These are phyloP conservation scores for Mycena vulgaris DNA, from an alignment of 768 basidiomycete genomes.

Conservation along the genomic window DNA sequence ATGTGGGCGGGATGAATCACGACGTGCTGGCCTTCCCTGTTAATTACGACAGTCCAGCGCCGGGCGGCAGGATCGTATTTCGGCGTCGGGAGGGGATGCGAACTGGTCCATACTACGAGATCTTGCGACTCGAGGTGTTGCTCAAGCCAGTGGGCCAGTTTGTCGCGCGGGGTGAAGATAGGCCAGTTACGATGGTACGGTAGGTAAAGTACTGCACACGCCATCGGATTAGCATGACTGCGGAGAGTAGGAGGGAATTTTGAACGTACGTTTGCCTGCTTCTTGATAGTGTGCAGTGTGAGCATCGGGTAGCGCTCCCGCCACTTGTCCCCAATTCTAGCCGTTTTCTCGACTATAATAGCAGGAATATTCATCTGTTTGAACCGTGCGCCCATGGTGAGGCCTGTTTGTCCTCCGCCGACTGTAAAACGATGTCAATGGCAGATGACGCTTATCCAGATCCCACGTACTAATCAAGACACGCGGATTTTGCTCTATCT, in stretches of 20 bases:
- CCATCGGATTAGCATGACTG: too few relatives aligned
- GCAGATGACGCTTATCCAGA: not conserved
- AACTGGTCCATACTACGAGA: slow-evolving; percentile 57
- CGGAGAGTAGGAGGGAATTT: too few relatives aligned
- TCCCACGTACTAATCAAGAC: slow-evolving; percentile 37
- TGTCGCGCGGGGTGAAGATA: slow-evolving; percentile 57
- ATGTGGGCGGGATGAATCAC: slow-evolving; percentile 56
- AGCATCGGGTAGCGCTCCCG: slow-evolving; percentile 59
- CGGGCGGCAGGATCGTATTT: slow-evolving; percentile 46
- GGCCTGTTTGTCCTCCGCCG: slow-evolving; percentile 59
- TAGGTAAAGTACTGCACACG: slow-evolving; percentile 56
- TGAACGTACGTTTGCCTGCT: too few relatives aligned
- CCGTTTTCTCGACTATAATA: slow-evolving; percentile 53
- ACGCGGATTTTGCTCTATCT: slow-evolving; percentile 39
- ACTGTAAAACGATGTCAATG: slow-evolving; percentile 44
- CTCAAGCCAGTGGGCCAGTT: slow-evolving; percentile 61
- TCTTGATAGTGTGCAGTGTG: slow-evolving; percentile 56
- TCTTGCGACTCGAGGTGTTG: slow-evolving; percentile 57
- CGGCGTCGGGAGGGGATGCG: slow-evolving; percentile 47
- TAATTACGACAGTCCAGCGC: slow-evolving; percentile 53
- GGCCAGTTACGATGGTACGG: slow-evolving; percentile 58
- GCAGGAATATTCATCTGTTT: slow-evolving; percentile 55
- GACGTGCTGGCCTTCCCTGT: slow-evolving; percentile 44
- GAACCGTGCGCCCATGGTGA: slow-evolving; percentile 58
- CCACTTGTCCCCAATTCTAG: slow-evolving; percentile 59